Conservation (phyloP, 768 basidiomycete species). For the Scleroderma bovista region DNA sequence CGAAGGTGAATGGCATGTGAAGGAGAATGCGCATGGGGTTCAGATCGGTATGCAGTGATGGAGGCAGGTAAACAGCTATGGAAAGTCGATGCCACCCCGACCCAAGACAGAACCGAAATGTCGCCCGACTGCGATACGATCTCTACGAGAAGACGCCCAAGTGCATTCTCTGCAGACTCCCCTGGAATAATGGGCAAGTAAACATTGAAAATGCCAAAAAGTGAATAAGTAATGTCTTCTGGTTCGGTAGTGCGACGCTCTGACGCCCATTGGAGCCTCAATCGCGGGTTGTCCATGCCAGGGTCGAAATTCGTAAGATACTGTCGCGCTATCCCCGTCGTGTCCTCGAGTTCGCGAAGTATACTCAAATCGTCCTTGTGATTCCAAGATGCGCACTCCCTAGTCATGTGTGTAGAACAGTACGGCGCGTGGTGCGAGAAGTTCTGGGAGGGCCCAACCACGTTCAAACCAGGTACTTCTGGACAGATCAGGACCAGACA, state of each 20-base stretch:
- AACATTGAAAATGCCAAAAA: constrained; percentile 4
- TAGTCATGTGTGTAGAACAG: constrained; percentile 1
- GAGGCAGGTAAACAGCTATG: neutral
- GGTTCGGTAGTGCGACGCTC: neutral
- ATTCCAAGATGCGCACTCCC: neutral
- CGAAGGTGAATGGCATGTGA: no score
- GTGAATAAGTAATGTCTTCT: constrained; percentile 1
- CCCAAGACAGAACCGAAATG: neutral
- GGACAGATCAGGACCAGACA: neutral
- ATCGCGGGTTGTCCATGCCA: neutral
- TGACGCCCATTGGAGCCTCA: neutral
- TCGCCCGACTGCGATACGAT: neutral
- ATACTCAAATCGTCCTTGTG: neutral
- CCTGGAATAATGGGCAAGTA: constrained; percentile 3
- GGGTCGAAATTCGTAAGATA: neutral
- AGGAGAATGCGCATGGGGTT: neutral
- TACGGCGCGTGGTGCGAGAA: neutral
- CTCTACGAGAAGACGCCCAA: neutral
- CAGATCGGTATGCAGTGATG: neutral
- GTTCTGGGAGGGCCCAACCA: constrained; percentile 6
- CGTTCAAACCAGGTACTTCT: constrained; percentile 1
- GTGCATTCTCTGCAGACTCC: neutral
- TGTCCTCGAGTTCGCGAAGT: neutral
- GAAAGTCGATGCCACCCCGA: neutral
- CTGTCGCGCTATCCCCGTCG: neutral